Evolutionary conservation across 352 stramenopile genomes (phyloP).

Genomic region (Pythium myriotylum): DNA sequence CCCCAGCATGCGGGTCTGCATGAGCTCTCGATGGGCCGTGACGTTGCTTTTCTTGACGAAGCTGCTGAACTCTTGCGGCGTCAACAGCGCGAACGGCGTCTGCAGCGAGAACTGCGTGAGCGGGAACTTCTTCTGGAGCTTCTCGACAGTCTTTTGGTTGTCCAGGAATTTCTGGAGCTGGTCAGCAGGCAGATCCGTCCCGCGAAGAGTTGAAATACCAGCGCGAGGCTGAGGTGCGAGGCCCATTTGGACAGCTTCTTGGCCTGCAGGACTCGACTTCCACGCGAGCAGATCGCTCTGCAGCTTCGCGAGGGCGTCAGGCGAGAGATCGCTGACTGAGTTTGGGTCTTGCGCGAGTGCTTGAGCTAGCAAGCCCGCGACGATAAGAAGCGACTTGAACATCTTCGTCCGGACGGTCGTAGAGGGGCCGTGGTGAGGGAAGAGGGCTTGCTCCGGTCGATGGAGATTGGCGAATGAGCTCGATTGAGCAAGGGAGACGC

Average conservation of each 20-base stretch:
- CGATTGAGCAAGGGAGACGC: no score
- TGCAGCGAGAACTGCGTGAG: slow-evolving; percentile 9
- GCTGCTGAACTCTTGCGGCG: slow-evolving; percentile 6
- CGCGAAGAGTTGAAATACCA: not conserved
- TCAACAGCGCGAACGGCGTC: slow-evolving; percentile 26
- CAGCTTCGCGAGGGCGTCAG: no score
- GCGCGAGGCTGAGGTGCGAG: not conserved
- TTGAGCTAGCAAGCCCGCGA: no score
- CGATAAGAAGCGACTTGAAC: no score
- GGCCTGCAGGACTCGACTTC: slow-evolving; percentile 14
- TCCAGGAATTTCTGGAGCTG: slow-evolving; percentile 21
- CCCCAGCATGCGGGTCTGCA: not conserved
- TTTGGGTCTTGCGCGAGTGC: no score
- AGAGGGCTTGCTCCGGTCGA: no score
- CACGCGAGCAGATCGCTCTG: slow-evolving; percentile 12
- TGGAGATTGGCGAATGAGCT: no score
- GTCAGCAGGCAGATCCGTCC: slow-evolving; percentile 3
- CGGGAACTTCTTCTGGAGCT: slow-evolving; percentile 3
- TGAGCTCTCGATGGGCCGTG: not conserved
- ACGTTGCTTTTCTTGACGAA: slow-evolving; percentile 7
- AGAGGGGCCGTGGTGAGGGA: no score
- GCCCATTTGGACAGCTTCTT: slow-evolving; percentile 1
- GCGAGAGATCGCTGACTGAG: no score
- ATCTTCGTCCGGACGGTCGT: no score
- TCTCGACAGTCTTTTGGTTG: slow-evolving; percentile 1